Evolutionary conservation across 345 rosid genomes (phyloP).

Genomic region (Cardamine occulta): DNA sequence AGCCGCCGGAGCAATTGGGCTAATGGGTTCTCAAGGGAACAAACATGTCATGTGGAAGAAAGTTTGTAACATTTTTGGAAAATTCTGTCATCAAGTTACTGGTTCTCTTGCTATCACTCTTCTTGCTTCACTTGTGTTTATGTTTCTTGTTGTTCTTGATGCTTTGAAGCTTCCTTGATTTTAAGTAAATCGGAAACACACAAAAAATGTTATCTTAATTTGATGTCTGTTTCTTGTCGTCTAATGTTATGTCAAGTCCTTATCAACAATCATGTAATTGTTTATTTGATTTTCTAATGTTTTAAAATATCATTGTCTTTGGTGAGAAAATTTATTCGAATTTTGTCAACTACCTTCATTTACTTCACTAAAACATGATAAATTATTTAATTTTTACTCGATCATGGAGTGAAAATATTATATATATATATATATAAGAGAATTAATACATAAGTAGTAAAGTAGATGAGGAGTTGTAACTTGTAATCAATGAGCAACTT

Average conservation of each 20-base stretch:
- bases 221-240: constrained; percentile 13
- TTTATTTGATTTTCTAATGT: not conserved
- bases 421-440: too few relatives aligned
- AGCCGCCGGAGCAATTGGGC: constrained; percentile 60
- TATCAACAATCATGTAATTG: constrained; percentile 18
- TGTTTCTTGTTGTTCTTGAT: constrained; percentile 51
- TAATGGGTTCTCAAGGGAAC: constrained; percentile 66
- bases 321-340: not conserved
- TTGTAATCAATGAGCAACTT: not conserved
- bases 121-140: constrained; percentile 50
- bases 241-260: constrained; percentile 8
- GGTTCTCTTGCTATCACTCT: constrained; percentile 48
- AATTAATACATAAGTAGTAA: not conserved
- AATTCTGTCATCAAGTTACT: constrained; percentile 57
- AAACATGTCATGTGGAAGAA: constrained; percentile 64
- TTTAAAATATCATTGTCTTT: not conserved
- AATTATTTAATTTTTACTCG: not conserved
- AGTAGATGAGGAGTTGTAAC: not conserved
- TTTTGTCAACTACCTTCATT: not conserved
- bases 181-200: not conserved
- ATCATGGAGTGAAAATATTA: too few relatives aligned
- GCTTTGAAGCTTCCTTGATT: constrained; percentile 36
- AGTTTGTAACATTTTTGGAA: constrained; percentile 61
- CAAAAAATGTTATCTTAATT: not conserved
- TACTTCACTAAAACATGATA: not conserved